phyloP scores from a whole-genome alignment of 345 rosid genomes.

The Eutrema japonicum region DNA sequence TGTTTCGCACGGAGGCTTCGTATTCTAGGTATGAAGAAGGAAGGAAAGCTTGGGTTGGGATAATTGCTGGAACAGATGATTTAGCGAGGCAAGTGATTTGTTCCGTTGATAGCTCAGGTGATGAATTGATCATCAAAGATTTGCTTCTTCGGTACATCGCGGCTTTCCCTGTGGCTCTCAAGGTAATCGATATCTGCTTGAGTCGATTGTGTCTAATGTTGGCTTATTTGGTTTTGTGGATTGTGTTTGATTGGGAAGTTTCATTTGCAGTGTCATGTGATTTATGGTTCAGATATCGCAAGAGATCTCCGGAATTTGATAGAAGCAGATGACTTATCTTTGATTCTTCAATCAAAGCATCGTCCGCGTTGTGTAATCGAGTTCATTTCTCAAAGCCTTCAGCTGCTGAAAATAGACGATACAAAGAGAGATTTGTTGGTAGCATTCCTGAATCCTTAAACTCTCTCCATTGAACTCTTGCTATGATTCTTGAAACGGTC shows the following conservation, averaged over 20 bases:
- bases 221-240: slow-evolving; percentile 10
- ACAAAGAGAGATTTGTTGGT: slow-evolving; percentile 69
- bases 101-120: slow-evolving; percentile 52
- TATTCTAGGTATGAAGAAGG: slow-evolving; percentile 91
- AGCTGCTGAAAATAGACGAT: slow-evolving; percentile 62
- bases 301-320: slow-evolving; percentile 66
- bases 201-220: slow-evolving; percentile 39
- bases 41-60: slow-evolving; percentile 77
- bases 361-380: slow-evolving; percentile 84
- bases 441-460: slow-evolving; percentile 27
- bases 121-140: slow-evolving; percentile 52
- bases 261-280: slow-evolving; percentile 74
- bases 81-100: slow-evolving; percentile 68
- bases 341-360: slow-evolving; percentile 72
- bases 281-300: slow-evolving; percentile 69
- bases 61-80: slow-evolving; percentile 72
- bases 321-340: slow-evolving; percentile 74
- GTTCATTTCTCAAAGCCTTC: slow-evolving; percentile 77
- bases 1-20: slow-evolving; percentile 90
- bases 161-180: slow-evolving; percentile 88
- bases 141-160: slow-evolving; percentile 69
- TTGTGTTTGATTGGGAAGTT: slow-evolving; percentile 21
- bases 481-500: neutral
- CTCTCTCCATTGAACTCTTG: slow-evolving; percentile 16
- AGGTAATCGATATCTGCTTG: slow-evolving; percentile 48